Base-by-base conservation (phyloP, 2,329 filamentous ascomycete species). In the Aspergillus floridensis region DNA sequence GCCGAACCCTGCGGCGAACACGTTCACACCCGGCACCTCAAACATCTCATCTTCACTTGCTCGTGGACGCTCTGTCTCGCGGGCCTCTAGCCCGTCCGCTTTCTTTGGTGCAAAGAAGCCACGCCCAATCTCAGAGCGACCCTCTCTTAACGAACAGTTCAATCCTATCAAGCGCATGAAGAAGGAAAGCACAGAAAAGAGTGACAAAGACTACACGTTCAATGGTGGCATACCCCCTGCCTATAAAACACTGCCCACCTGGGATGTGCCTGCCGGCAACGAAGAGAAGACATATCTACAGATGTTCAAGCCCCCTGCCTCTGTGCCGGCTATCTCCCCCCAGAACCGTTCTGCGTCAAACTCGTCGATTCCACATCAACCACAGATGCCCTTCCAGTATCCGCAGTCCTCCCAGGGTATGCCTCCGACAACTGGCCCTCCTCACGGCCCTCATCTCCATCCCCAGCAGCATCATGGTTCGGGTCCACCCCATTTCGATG, bases 141-240 rank as follows among this genome's bases (percentile, higher is more conserved):
- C 82, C 24, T 81, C 81, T 22, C 76, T 87, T 24, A 75, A 78
- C 19, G 78, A 81, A 38, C 77, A 81, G 41, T 88, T 88, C 76
- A 86, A 88, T 68, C 81, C 84, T 1, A 80, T 90, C 64, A 83
- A 92, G 56, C 87, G 91, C 57, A 81, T 91, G 72, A 87, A 87
- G 72, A 92, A 91, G 73, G 83, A 85, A 61, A 76, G 74, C 22
- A 75, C 80, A n/a, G 77, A 76, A 48, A 79, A 82, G 52, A 78
- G 80, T 57, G 75, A 77, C 3, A 82, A 84, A 66, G 86, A 89
- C 63, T 92, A 88, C 81, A 82, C 86, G 38, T 84, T 87, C 59
- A 96, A 95, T 69, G 88, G 88, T 50, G 92, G 92, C n/a, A 85
- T 97, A 56, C 89, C 89, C 41, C 89, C 89, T 29, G 88, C 93